These are phyloP conservation scores for Dentipellis fragilis DNA, from an alignment of 768 basidiomycete species.

Conservation along the genomic window DNA sequence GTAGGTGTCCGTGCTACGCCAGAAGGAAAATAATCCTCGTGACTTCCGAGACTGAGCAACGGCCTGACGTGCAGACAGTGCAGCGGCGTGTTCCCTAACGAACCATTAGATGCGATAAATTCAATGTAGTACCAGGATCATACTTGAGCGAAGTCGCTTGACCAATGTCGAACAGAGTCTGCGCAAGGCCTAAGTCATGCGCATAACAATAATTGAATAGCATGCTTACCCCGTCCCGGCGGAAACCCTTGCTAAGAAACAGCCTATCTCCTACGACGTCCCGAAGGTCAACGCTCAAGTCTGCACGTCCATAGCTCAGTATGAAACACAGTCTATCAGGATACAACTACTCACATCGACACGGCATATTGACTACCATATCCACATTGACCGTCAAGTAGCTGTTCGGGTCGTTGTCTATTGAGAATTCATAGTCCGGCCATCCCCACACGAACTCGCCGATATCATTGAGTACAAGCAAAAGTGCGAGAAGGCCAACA, in stretches of 20 bases:
- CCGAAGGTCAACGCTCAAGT: conserved; percentile 77
- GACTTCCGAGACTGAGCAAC: conserved; percentile 65
- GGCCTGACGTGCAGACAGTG: conserved; percentile 60
- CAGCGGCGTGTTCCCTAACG: conserved; percentile 49
- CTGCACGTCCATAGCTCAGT: conserved; percentile 28
- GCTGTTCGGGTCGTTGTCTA: conserved; percentile 54
- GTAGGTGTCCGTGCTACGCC: conserved; percentile 35
- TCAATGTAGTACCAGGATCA: conserved; percentile 13
- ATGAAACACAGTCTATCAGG: background rate
- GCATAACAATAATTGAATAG: background rate
- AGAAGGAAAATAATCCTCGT: conserved; percentile 60
- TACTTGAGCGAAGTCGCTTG: conserved; percentile 66
- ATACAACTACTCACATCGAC: conserved; percentile 56
- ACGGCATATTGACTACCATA: conserved; percentile 88
- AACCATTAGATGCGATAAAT: background rate
- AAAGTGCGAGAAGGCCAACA: conserved; percentile 49
- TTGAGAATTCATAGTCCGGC: conserved; percentile 81
- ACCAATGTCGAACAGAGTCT: conserved; percentile 75
- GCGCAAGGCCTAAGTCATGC: conserved; percentile 1
- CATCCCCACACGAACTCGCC: conserved; percentile 92
- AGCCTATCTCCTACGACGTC: conserved; percentile 92
- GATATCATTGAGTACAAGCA: conserved; percentile 81
- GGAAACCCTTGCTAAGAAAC: conserved; percentile 70
- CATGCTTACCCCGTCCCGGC: conserved; percentile 64
- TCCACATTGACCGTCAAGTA: conserved; percentile 86